Evolutionary conservation across 2,329 filamentous ascomycete species (phyloP).

Genomic region (Pseudocercospora cruenta): DNA sequence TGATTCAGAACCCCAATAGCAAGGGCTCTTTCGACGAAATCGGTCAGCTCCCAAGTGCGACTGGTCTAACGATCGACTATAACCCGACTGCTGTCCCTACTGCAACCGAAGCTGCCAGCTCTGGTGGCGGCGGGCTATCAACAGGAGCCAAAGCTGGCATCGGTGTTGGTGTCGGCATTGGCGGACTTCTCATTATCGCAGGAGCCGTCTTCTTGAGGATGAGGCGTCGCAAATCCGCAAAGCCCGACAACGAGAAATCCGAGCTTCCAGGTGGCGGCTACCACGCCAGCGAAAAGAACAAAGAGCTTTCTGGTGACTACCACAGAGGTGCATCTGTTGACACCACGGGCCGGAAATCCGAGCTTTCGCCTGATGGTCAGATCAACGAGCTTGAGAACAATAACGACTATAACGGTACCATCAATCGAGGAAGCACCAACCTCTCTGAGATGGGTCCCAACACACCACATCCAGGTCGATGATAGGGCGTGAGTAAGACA

Average conservation of each 20-base stretch:
- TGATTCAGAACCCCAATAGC: conserved; percentile 6
- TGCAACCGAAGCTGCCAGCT: background rate
- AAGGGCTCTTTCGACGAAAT: background rate
- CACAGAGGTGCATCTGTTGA: conserved; percentile 7
- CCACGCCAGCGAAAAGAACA: background rate
- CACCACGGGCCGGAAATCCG: background rate
- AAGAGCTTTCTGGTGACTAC: background rate
- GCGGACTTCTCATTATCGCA: background rate
- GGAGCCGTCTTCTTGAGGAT: conserved; percentile 1
- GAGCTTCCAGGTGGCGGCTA: conserved; percentile 2
- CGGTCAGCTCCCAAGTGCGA: background rate
- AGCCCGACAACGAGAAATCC: conserved; percentile 1
- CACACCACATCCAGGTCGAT: background rate
- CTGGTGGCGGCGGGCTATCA: background rate
- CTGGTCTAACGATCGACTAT: background rate
- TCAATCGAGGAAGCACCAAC: background rate
- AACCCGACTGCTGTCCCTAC: conserved; percentile 2
- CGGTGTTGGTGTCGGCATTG: conserved; percentile 6
- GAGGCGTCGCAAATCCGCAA: background rate
- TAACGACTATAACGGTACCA: background rate
- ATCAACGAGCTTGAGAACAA: conserved; percentile 2
- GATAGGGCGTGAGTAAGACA: too few species aligned
- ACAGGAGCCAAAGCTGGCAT: conserved; percentile 8
- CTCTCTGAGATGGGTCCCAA: background rate
- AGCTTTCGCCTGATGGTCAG: conserved; percentile 5